phyloP scores from a whole-genome alignment of 2,329 filamentous ascomycete genomes.

The Hymenoscyphus albidus region DNA sequence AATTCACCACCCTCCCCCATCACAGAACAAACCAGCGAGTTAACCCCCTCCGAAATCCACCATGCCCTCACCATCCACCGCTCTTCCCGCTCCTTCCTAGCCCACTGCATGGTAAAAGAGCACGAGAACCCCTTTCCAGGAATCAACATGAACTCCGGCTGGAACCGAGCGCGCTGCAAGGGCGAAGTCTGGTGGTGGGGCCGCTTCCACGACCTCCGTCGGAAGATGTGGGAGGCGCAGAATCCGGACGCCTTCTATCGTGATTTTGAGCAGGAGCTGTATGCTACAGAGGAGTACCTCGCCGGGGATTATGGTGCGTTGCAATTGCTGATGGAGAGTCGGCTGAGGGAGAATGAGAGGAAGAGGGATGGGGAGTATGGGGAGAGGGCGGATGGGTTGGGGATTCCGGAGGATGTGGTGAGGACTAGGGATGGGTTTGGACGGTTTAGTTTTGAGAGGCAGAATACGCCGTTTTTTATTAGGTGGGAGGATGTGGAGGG shows the following conservation, averaged over 20 bases:
- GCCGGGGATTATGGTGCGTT: background rate
- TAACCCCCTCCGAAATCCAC: background rate
- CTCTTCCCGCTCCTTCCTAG: background rate
- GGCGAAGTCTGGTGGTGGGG: background rate
- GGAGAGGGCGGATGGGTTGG: background rate
- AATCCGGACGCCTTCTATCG: background rate
- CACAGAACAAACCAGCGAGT: background rate
- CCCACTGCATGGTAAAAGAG: background rate
- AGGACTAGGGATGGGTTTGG: slow-evolving; percentile 11
- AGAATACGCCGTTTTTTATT: slow-evolving; percentile 17
- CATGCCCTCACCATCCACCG: background rate
- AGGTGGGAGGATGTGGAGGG: slow-evolving; percentile 13
- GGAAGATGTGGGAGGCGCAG: background rate
- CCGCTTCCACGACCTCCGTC: background rate
- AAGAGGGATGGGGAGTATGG: background rate
- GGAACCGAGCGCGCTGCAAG: background rate
- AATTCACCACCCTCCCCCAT: background rate
- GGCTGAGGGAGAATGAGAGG: background rate
- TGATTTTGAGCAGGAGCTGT: background rate
- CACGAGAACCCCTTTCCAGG: background rate
- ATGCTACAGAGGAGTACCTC: background rate
- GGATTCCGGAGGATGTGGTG: slow-evolving; percentile 9
- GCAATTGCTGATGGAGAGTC: background rate
- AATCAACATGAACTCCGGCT: background rate
- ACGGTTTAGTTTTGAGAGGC: slow-evolving; percentile 15